Base-by-base conservation (phyloP, 257 asterid genomes). In the Jasminum sambac region DNA sequence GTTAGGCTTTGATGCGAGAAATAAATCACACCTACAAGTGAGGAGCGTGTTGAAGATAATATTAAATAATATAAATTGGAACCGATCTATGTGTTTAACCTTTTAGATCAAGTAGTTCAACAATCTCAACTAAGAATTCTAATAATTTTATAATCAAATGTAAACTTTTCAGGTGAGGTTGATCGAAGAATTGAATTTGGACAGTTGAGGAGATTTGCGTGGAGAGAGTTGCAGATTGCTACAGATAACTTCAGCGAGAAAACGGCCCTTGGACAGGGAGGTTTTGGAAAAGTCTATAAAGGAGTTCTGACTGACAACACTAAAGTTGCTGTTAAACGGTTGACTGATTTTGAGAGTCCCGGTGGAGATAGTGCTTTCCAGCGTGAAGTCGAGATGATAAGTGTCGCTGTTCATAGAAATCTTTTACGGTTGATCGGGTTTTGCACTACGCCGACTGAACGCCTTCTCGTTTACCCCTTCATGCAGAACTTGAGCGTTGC, bases 341-440 rank as follows among this genome's bases (percentile, higher is more conserved):
- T 94, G 76, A 86, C 95, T 16, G 96, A 94, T 78, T 94, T 82
- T 40, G 97, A 89, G 83, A 87, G 91, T 74, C 97, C 98, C 2
- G 96, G 97, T 52, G 98, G 99, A 36, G 99, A 94, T 74, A 88
- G 80, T 23, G 97, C 99, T 0, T 94, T 94, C 82, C 96, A 86
- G 72, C 95, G 99, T 17, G 99, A 94, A 85, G 97, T 94, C 24
- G 97, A 91, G 95, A 87, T 94, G 99, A 93, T 93, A 55, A 89
- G 97, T 70, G 98, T 93, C 36, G 99, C 99, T 63, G 99, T 94
- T 41, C 99, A 94, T 83, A 83, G 86, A 76, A 94, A 94, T 78
- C 96, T 94, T 40, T 81, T 94, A 63, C 81, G 92, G 16, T 79
- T 94, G 58, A 89, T 94, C 11, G 99, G 99, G 44, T 94, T 91